Base-by-base conservation (phyloP, 148 eudicot species). In the Euryodendron excelsum region DNA sequence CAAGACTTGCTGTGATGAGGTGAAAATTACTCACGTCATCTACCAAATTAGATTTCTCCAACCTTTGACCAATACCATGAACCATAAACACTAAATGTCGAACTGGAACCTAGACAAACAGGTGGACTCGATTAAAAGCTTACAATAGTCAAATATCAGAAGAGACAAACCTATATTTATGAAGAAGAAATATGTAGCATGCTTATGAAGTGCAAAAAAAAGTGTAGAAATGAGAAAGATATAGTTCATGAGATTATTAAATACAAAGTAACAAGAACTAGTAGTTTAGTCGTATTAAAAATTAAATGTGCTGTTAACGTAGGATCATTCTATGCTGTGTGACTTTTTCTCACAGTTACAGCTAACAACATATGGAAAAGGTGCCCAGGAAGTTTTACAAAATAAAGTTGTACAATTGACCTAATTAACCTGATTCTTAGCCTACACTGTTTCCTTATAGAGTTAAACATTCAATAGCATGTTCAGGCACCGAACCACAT, bases 11-110 rank as follows among this genome's bases (percentile, higher is more conserved):
- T 61, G 99, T 92, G 59, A 96, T 80, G 67, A 82, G 90, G 68
- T 96, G 97, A 80, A 88, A 96, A 85, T 81, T 83, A 71, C 85
- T 78, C 74, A 96, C 99, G 83, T 96, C 99, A 82, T 96, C 99
- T 48, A 96, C 97, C 69, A 96, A 82, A 86, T 89, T 96, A 17
- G 99, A 92, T 75, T 93, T 93, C 83, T 92, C 92, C 89, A 96
- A 86, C 80, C 99, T 92, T 87, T 96, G 99, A 82, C 99, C 99
- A 84, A 96, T 96, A 79, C 99, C 99, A 84, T 96, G 99, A 68
- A 96, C 97, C 99, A 96, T 96, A 87, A 96, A 96, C 47, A 96
- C 98, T 82, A 96, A 72, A 85, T 96, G 99, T 47, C 88, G 87
- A 80, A 96, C 99, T 58, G 98, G 98, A 79, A 96, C 99, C 99